phyloP scores from a whole-genome alignment of 2,329 filamentous ascomycete genomes.

The Verticillium longisporum region DNA sequence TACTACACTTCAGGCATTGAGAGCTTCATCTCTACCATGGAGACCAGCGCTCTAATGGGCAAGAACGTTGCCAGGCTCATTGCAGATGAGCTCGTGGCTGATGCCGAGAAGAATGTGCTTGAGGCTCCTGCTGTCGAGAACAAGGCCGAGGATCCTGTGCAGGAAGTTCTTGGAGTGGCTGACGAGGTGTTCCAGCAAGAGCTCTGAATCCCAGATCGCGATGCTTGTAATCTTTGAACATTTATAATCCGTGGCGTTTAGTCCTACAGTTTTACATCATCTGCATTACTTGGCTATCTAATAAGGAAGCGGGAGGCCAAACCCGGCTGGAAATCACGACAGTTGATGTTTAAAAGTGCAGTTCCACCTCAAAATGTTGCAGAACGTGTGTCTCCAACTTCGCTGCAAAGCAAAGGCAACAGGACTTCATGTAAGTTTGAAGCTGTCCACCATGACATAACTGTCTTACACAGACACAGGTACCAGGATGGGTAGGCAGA shows the following conservation, averaged over 20 bases:
- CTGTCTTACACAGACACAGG: no score
- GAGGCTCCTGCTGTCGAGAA: slow-evolving; percentile 2
- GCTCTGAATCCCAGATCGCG: slow-evolving; percentile 1
- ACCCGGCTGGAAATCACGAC: no score
- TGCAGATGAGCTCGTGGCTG: slow-evolving; percentile 45
- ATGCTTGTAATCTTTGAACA: background rate
- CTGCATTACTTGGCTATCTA: no score
- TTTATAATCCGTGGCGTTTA: background rate
- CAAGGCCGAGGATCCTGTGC: background rate
- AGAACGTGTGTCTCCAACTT: no score
- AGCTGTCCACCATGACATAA: no score
- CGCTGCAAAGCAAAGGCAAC: no score
- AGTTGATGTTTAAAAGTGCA: no score
- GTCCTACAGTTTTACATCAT: no score
- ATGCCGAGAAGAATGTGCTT: slow-evolving; percentile 3
- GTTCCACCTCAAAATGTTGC: no score
- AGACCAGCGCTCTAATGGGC: slow-evolving; percentile 88
- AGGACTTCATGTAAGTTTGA: no score
- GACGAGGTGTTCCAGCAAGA: slow-evolving; percentile 10
- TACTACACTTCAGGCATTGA: slow-evolving; percentile 77
- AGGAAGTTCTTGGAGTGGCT: slow-evolving; percentile 9
- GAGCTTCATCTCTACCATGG: slow-evolving; percentile 95
- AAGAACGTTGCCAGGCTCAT: slow-evolving; percentile 73
- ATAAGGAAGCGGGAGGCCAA: no score
- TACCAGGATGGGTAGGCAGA: no score